Evolutionary conservation across 805 yeast species (phyloP), one percentile per base, ranked within the genome.

Genomic region (Grigorovia humatica): DNA sequence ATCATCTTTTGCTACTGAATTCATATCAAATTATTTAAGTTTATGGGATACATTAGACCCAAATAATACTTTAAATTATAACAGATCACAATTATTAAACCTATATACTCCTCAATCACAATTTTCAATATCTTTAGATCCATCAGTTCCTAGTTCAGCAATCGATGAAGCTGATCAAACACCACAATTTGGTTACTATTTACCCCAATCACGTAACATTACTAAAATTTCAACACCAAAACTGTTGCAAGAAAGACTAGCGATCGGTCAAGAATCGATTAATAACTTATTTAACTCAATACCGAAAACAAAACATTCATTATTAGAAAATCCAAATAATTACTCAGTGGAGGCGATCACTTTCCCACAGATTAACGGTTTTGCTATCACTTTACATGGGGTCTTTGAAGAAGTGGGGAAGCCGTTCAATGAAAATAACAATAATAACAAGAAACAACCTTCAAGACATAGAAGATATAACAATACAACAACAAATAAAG

Each of bases 331-430:
- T 47, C 90, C 96, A 4, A 73, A 76, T 13, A 68, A 76, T 45
- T 90, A 82, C 60, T 78, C 95, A 29, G 78, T 90, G 69, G 96
- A 93, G 63, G 77, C 87, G 1, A 81, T 84, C 73, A 78, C 90
- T 29, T 78, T 74, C 52, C 82, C 87, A 9, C 81, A 79, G 47
- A 78, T 90, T 38, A 78, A 82, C 48, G 96, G 96, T 6, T 80
- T 93, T 60, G 74, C 86, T 60, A 78, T 91, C 45, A 74, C 82
- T 0, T 69, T 91, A n/a, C 99, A 93, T 70, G 99, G 99, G 4
- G 82, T 79, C 52, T 91, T 80, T 63, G 81, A 80, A 48, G 98
- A 93, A 68, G 64, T 70, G 18, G 82, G 72, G 0, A 74, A 73
- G 20, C 89, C 90, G 1, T 77, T 75, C 35, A 47, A 60, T 5